Evolutionary conservation across 2,329 filamentous ascomycete genomes (phyloP), one percentile per base, ranked within the genome.

Genomic region (Fusarium palustre): DNA sequence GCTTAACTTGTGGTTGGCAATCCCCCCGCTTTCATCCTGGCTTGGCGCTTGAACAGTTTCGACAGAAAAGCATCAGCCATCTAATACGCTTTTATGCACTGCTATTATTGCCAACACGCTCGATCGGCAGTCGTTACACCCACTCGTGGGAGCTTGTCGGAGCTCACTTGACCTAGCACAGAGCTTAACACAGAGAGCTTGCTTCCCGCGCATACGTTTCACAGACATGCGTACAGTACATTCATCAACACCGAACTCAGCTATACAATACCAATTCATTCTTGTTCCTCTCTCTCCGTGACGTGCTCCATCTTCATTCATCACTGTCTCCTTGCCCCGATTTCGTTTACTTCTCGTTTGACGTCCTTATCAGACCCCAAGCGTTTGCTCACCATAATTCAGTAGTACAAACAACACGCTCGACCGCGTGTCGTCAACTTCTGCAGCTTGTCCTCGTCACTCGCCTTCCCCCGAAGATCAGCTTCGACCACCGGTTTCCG

Each of bases 361-460:
- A 60, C 66, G 52, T 59, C 54, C 50, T 54, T 43, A n/a, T 52
- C 36, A 18, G 25, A 45, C 33, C 34, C 55, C 49, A 55, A 59
- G 47, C 61, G 22, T 33, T 38, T 42, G 55, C 73, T 75, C 62
- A 75, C 75, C 15, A 50, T 69, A 60, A 62, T 66, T 52, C 38
- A 52, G 66, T 60, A 61, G 64, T 69, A 47, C 53, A 57, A 66
- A 66, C 70, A 56, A 74, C 55, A 59, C 43, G 49, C 63, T 75
- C 55, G 70, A 75, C 53, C 61, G 72, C 55, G 64, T 76, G 45
- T 68, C 71, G 47, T 66, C 70, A 28, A 64, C 62, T 56, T 70
- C 69, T 38, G 53, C 71, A 59, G 66, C 68, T 46, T 76, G 72
- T 54, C 72, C 69, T 46, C 72, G 64, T 36, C 76, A 75, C 59